These are phyloP conservation scores for Penicillium brasilianum DNA, from an alignment of 2,329 filamentous ascomycete genomes.

Conservation along the genomic window DNA sequence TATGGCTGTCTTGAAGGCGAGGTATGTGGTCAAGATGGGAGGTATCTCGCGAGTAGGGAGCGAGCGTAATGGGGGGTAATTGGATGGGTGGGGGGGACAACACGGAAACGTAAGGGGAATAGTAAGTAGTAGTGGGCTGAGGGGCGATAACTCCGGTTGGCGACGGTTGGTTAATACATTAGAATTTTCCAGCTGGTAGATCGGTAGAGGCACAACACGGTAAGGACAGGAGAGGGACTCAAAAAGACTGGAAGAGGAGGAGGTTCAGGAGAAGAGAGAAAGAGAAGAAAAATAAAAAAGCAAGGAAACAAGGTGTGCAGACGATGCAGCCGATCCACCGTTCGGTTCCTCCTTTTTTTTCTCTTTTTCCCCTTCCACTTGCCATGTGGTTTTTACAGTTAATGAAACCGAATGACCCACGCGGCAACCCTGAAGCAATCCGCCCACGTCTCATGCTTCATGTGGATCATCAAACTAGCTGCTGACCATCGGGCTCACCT, in stretches of 20 bases:
- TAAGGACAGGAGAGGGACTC: constrained; percentile 16
- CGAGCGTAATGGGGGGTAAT: constrained; percentile 11
- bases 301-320: background rate
- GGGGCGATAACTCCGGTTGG: constrained; percentile 10
- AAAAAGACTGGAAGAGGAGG: background rate
- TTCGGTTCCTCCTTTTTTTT: constrained; percentile 7
- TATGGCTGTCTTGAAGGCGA: constrained; percentile 17
- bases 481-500: background rate
- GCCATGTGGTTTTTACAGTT: constrained; percentile 10
- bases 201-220: background rate
- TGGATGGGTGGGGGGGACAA: background rate
- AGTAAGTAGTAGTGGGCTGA: constrained; percentile 5
- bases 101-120: background rate
- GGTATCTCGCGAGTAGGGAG: constrained; percentile 8
- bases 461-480: background rate
- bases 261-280: background rate
- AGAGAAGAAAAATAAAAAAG: constrained; percentile 1
- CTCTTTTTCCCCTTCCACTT: background rate
- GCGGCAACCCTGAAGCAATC: constrained; percentile 23
- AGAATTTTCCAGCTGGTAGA: constrained; percentile 1
- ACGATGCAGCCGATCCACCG: background rate
- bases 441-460: constrained; percentile 2
- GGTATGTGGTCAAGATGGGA: constrained; percentile 1
- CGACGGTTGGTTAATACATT: constrained; percentile 3
- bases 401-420: constrained; percentile 27